A percentile compares a stretch with the other conserved stretches of the same genome.
These are phyloP conservation scores for Populus pruinosa DNA, from an alignment of 345 rosid genomes.

Conservation along the genomic window DNA sequence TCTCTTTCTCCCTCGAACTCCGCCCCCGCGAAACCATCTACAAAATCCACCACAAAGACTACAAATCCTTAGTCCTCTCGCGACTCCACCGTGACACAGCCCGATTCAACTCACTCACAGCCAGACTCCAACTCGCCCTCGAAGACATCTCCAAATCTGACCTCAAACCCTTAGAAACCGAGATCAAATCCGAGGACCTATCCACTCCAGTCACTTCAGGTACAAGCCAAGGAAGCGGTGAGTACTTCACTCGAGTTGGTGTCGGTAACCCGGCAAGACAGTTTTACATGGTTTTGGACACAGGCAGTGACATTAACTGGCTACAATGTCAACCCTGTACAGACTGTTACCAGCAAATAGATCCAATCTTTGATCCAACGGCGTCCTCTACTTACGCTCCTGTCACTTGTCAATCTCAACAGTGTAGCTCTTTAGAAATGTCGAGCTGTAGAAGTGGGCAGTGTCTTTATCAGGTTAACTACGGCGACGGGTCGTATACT, in stretches of 20 bases:
- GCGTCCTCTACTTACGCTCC: conserved; percentile 56
- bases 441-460: conserved; percentile 46
- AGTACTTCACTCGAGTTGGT: conserved; percentile 81
- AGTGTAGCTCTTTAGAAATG: conserved; percentile 52
- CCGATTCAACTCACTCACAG: conserved; percentile 46
- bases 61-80: conserved; percentile 48
- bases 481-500: conserved; percentile 92
- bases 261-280: conserved; percentile 71
- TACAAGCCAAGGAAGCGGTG: conserved; percentile 77
- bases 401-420: conserved; percentile 50
- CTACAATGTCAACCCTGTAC: conserved; percentile 77
- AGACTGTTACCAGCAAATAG: conserved; percentile 82
- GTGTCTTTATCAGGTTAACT: conserved; percentile 76
- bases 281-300: conserved; percentile 63
- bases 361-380: conserved; percentile 67
- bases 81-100: conserved; percentile 78
- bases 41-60: conserved; percentile 48
- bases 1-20: conserved; percentile 44
- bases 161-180: conserved; percentile 47
- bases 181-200: conserved; percentile 45
- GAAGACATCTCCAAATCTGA: conserved; percentile 42
- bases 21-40: conserved; percentile 58
- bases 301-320: conserved; percentile 90
- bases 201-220: conserved; percentile 77
- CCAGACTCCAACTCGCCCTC: conserved; percentile 46